These are phyloP conservation scores for Carex scoparia DNA, from an alignment of 176 grass and related monocot species.

Conservation along the genomic window DNA sequence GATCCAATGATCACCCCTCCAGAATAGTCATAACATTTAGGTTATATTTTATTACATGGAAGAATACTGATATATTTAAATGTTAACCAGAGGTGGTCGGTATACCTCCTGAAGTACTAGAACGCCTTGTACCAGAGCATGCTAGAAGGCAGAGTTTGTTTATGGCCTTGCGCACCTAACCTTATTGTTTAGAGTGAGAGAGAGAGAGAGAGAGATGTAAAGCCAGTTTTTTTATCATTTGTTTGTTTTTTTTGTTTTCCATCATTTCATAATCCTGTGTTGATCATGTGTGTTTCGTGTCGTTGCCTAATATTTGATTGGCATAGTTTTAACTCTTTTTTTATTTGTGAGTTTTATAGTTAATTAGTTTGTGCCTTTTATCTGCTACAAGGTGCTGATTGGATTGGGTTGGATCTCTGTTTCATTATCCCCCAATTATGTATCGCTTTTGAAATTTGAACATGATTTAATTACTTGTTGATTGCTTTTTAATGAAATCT, in stretches of 20 bases:
- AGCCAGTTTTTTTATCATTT: slow-evolving; percentile 23
- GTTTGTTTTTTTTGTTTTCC: neutral
- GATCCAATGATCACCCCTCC: neutral
- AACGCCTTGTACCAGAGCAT: slow-evolving; percentile 74
- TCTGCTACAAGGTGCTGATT: neutral
- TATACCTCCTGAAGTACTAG: slow-evolving; percentile 41
- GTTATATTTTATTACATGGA: neutral
- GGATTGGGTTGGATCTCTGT: neutral
- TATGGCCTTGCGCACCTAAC: slow-evolving; percentile 79
- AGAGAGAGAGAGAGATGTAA: slow-evolving; percentile 61
- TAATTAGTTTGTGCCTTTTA: neutral
- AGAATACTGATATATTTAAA: slow-evolving; percentile 12
- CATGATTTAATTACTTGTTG: neutral
- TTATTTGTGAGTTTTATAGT: slow-evolving; percentile 15
- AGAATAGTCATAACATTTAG: neutral
- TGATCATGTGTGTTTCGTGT: neutral
- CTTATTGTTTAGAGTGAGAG: neutral
- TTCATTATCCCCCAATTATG: neutral
- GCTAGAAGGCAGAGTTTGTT: slow-evolving; percentile 77
- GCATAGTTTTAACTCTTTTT: slow-evolving; percentile 8
- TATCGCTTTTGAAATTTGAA: neutral
- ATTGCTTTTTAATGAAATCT: neutral
- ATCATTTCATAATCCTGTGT: neutral
- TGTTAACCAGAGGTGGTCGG: slow-evolving; percentile 64
- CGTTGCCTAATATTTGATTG: slow-evolving; percentile 31